Base-by-base conservation (phyloP, 768 basidiomycete genomes). In the Lentinula sp. region DNA sequence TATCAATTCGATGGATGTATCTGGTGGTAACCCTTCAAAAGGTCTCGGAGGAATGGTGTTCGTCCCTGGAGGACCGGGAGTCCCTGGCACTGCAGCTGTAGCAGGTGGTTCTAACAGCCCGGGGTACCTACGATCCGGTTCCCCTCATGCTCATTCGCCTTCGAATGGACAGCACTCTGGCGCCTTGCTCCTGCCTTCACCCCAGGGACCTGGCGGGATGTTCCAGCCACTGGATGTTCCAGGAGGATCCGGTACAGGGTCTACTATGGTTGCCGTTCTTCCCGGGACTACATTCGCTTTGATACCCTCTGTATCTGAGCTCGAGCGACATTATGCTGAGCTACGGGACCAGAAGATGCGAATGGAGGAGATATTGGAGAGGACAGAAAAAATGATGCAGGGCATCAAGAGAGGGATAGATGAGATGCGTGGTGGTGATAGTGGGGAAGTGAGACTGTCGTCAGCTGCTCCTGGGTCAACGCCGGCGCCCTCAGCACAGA, bases 381-480 rank as follows among this genome's bases (percentile, higher is more conserved):
- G 79, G 73, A 93, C 91, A 66, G 88, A 92, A 58, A 73, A 81
- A 70, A 72, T 93, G 74, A 85, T 93, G 80, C 79, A 74, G 41
- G 84, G 85, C 23, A 76, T 93, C 69, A 85, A 85, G 77, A 80
- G 85, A 65, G 88, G 85, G 23, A 76, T 93, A 66, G 91, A 92
- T 59, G 90, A 93, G 69, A 85, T 90, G 83, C 77, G 82, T 65
- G 80, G 71, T 28, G 67, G 65, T 59, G 59, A 63, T 41, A 60
- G 53, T 54, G 65, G 33, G 28, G 12, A 36, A 15, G n/a, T n/a
- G 46, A 35, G 46, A 23, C 50, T 48, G 18, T 50, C 58, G 13
- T 59, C 58, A 16, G 13, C 58, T 13, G 15, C 42, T 23, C 56
- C 57, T 36, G 45, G 32, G 32, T 52, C 48, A 37, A 33, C 59